Evolutionary conservation across 306 rosid species (phyloP).

Genomic region (Mucuna pruriens): DNA sequence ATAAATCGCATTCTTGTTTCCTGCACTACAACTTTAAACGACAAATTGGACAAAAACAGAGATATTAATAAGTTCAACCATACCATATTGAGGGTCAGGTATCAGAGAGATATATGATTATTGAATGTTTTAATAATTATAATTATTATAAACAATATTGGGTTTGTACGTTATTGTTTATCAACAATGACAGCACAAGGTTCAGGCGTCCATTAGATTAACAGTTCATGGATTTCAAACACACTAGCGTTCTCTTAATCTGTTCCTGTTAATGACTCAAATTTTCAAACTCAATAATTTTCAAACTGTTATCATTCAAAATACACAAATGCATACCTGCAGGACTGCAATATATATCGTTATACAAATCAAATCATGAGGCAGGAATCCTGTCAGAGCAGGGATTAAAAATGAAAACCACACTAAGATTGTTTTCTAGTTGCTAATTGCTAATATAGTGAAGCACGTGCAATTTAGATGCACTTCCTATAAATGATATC

Average conservation of each 20-base stretch:
- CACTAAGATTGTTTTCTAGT: conserved; percentile 34
- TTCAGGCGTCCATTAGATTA: neutral
- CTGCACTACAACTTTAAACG: neutral
- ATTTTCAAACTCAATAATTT: neutral
- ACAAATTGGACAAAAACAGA: neutral
- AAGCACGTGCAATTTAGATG: conserved; percentile 28
- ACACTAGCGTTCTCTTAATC: neutral
- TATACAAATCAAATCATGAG: conserved; percentile 32
- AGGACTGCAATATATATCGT: conserved; percentile 20
- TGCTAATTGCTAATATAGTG: conserved; percentile 29
- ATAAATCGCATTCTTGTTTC: neutral
- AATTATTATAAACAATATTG: neutral
- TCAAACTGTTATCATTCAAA: conserved; percentile 20
- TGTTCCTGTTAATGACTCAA: conserved; percentile 3
- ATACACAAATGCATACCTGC: conserved; percentile 18
- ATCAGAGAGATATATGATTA: neutral
- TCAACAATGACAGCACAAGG: neutral
- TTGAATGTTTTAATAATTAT: neutral
- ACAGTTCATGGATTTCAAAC: neutral
- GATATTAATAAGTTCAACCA: neutral
- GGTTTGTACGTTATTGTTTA: neutral
- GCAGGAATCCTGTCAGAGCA: conserved; percentile 14
- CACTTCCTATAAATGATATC: conserved; percentile 49
- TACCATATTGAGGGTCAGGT: neutral
- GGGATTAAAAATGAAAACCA: conserved; percentile 20